Percentiles rank a stretch among this genome's conserved stretches.
Evolutionary conservation across 257 asterid species (phyloP).

Genomic region (Gentiana straminea): DNA sequence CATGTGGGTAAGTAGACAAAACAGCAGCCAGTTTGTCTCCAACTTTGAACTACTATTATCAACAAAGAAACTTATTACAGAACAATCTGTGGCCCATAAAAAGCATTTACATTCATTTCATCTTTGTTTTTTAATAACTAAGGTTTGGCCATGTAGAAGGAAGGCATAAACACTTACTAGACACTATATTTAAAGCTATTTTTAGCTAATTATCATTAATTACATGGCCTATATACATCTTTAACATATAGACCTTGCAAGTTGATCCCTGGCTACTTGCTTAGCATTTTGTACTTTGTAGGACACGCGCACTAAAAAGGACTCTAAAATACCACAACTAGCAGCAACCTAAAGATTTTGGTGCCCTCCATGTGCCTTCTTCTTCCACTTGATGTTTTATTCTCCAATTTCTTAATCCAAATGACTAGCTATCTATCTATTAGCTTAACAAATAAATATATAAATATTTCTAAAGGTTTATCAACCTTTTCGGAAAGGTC

Average conservation of each 20-base stretch:
- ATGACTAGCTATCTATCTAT: slow-evolving; percentile 1
- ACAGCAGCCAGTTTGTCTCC: slow-evolving; percentile 4
- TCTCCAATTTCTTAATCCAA: neutral
- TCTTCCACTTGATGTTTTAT: neutral
- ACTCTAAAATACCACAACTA: neutral
- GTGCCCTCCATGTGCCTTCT: neutral
- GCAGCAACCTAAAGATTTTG: neutral
- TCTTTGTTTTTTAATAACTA: too few species aligned
- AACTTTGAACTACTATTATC: slow-evolving; percentile 2
- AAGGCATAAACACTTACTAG: neutral
- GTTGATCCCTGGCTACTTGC: neutral
- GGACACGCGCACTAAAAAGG: neutral
- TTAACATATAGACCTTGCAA: slow-evolving; percentile 1
- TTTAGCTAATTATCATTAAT: slow-evolving; percentile 2
- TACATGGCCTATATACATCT: neutral
- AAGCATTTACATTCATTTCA: slow-evolving; percentile 6
- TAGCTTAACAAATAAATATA: neutral
- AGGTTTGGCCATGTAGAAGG: neutral
- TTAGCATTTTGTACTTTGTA: too few species aligned
- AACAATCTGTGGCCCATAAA: slow-evolving; percentile 16
- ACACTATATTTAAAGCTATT: slow-evolving; percentile 6
- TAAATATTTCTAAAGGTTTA: too few species aligned
- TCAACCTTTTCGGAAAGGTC: too few species aligned
- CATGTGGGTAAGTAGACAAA: slow-evolving; percentile 11
- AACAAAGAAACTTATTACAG: slow-evolving; percentile 5